Conservation (phyloP, 352 stramenopile species). For the Pythium brassicae region DNA sequence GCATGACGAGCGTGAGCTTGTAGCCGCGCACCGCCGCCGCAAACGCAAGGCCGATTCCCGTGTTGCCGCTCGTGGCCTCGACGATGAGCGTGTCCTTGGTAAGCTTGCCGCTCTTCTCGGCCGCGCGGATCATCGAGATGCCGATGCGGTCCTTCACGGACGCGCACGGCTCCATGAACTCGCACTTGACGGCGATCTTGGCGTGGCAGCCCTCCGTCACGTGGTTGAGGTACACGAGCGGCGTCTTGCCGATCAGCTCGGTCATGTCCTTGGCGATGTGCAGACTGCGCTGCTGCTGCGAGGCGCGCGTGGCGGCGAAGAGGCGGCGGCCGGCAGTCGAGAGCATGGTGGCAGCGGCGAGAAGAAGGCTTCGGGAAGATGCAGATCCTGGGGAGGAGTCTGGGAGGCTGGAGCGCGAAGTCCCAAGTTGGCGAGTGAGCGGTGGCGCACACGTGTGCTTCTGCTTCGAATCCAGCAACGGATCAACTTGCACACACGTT, state of each 20-base stretch:
- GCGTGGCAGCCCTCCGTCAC: conserved; percentile 75
- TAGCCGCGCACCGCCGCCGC: conserved; percentile 88
- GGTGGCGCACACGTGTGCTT: neutral
- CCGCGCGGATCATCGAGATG: conserved; percentile 81
- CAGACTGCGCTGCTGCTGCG: conserved; percentile 33
- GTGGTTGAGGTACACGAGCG: conserved; percentile 90
- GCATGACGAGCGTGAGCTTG: conserved; percentile 94
- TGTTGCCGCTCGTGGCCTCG: conserved; percentile 94
- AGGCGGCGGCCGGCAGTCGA: conserved; percentile 22
- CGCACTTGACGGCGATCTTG: conserved; percentile 87
- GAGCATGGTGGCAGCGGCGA: conserved; percentile 8
- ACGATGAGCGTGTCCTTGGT: conserved; percentile 86
- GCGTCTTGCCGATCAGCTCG: conserved; percentile 93
- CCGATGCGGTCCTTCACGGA: conserved; percentile 87
- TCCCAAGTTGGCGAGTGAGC: conserved; percentile 15
- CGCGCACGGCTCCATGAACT: conserved; percentile 88
- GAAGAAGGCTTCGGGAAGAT: no score
- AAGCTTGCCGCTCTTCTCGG: conserved; percentile 63
- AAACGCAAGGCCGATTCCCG: conserved; percentile 92
- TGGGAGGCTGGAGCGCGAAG: neutral
- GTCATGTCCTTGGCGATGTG: conserved; percentile 94
- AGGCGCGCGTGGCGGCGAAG: conserved; percentile 19
- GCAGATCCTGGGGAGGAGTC: neutral
- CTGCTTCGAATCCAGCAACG: no score
- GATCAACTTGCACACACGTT: no score